Evolutionary conservation across 768 basidiomycete species (phyloP), one percentile per base, ranked within the genome.

Genomic region (Wakefieldia striispora): DNA sequence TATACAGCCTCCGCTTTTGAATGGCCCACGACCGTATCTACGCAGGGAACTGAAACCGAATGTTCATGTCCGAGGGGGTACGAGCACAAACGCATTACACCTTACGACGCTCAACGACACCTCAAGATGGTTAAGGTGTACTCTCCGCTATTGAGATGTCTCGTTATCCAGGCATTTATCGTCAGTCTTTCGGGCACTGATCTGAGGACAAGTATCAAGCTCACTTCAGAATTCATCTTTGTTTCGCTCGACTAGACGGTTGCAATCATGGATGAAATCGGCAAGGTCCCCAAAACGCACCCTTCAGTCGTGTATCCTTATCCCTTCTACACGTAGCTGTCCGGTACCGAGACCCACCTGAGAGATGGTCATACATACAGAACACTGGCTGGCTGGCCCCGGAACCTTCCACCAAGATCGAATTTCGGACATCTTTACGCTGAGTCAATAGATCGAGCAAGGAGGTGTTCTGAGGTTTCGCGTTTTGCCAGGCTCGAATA

Each of bases 231-330:
- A 35, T 16, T 13, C 4, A 41, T n/a, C 34, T 50, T 47, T 23
- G 27, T 54, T 14, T 50, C 53, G 11, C 53, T 44, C 9, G 14
- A 27, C 8, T 9, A 33, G n/a, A 54, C 37, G 5, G 35, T 36
- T 10, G 35, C 40, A 12, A 23, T 34, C 31, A 35, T 48, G n/a
- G 33, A 36, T 23, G 16, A 31, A 24, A 21, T 42, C n/a, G 29
- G 23, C 6, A 31, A 19, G 39, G 24, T 42, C 34, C 19, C 40
- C 19, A 48, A 34, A 40, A 35, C 29, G n/a, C 34, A 31, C n/a
- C 56, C 40, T 20, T 40, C 43, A 37, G 52, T 27, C 45, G n/a
- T n/a, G n/a, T n/a, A n/a, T n/a, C n/a, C n/a, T n/a, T n/a, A n/a
- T n/a, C n/a, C n/a, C n/a, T n/a, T n/a, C n/a, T n/a, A n/a, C n/a